Percentiles rank a stretch among this genome's conserved stretches.
Conservation (phyloP, 1,139 yeast genomes). For the Yamadazyma triangularis region DNA sequence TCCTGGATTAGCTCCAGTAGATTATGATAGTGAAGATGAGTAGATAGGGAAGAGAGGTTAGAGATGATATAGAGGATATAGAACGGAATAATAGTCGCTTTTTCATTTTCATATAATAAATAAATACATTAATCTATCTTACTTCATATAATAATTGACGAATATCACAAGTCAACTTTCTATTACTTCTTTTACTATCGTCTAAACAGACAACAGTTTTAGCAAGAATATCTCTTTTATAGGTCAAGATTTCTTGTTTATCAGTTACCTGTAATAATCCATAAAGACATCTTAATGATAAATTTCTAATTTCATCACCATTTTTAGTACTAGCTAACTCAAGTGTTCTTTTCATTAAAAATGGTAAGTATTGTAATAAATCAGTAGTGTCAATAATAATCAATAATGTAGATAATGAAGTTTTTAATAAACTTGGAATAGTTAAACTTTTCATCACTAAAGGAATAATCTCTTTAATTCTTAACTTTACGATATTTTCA, state of each 20-base stretch:
- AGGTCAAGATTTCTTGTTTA: conserved; percentile 43
- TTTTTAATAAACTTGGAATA: conserved; percentile 46
- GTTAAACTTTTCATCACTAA: conserved; percentile 63
- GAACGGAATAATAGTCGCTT: no score
- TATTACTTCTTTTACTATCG: conserved; percentile 68
- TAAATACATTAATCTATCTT: no score
- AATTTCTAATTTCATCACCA: conserved; percentile 46
- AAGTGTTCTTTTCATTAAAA: conserved; percentile 54
- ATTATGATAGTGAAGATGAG: conserved; percentile 46
- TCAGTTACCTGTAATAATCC: conserved; percentile 39
- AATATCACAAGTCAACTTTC: conserved; percentile 73
- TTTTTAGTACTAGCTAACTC: conserved; percentile 23
- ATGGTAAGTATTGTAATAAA: conserved; percentile 39
- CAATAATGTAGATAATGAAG: conserved; percentile 53
- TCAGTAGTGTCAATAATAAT: conserved; percentile 30
- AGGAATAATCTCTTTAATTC: conserved; percentile 63
- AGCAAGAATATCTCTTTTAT: conserved; percentile 45
- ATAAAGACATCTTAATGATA: conserved; percentile 54
- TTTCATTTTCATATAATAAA: no score
- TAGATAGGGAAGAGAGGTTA: no score
- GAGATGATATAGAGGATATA: no score
- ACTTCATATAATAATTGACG: conserved; percentile 71
- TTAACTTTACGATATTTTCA: conserved; percentile 54
- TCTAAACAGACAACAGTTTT: conserved; percentile 55
- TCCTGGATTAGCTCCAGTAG: conserved; percentile 92